These are phyloP conservation scores for Rhizophagus prolifer DNA, from an alignment of 192 early-diverging fungal genomes.

Conservation along the genomic window DNA sequence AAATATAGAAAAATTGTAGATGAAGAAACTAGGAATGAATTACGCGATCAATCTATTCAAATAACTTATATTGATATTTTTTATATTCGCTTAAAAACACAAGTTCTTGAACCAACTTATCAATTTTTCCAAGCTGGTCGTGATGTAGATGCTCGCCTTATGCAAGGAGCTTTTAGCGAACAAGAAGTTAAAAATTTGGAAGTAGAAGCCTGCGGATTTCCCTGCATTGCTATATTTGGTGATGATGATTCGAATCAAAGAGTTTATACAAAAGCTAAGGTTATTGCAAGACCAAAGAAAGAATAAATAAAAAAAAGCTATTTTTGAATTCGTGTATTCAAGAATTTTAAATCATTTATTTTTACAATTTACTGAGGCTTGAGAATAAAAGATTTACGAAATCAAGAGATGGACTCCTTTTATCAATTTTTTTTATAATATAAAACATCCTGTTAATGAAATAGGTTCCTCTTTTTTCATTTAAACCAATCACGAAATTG, in stretches of 20 bases:
- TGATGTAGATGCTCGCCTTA: not conserved
- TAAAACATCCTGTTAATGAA: no score
- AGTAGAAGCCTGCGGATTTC: no score
- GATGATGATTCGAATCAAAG: not conserved
- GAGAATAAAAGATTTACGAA: no score
- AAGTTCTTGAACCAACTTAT: not conserved
- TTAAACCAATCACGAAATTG: no score
- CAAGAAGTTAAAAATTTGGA: slow-evolving; percentile 3
- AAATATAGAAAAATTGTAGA: not conserved
- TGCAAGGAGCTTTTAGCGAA: not conserved
- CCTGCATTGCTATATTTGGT: not conserved
- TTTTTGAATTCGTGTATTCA: no score
- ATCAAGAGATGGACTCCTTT: no score
- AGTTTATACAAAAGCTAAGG: not conserved
- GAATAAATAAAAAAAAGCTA: no score
- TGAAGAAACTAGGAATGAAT: not conserved
- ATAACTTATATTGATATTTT: not conserved
- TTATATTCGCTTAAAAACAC: not conserved
- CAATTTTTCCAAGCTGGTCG: not conserved
- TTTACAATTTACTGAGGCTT: no score
- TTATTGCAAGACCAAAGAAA: slow-evolving; percentile 2
- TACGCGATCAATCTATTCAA: not conserved
- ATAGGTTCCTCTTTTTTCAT: no score
- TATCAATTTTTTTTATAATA: no score
- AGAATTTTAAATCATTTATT: no score